Percentiles rank a stretch among this genome's conserved stretches.
Evolutionary conservation across 192 early-diverging fungal species (phyloP).

Genomic region (Backusella luteola): DNA sequence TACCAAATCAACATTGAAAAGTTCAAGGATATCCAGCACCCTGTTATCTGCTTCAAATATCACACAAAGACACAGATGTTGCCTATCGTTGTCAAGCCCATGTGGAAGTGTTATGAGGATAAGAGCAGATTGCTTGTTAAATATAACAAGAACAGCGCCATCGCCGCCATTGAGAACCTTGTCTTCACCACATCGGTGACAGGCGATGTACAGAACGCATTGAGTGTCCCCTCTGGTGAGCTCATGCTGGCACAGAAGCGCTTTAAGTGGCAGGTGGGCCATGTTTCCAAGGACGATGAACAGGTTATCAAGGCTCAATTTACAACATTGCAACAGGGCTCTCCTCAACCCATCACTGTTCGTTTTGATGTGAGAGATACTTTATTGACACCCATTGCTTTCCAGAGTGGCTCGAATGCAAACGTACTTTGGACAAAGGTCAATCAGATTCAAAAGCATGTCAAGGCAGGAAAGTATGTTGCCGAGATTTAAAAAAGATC

Average conservation of each 20-base stretch:
- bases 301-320: slow-evolving; percentile 47
- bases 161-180: slow-evolving; percentile 31
- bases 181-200: slow-evolving; percentile 49
- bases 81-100: slow-evolving; percentile 39
- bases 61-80: slow-evolving; percentile 13
- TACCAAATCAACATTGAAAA: slow-evolving; percentile 42
- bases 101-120: slow-evolving; percentile 55
- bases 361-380: slow-evolving; percentile 37
- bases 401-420: neutral
- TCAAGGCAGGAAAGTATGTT: slow-evolving; percentile 17
- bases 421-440: slow-evolving; percentile 1
- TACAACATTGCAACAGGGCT: slow-evolving; percentile 34
- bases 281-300: slow-evolving; percentile 27
- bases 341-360: slow-evolving; percentile 42
- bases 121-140: slow-evolving; percentile 46
- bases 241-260: slow-evolving; percentile 49
- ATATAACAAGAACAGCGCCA: slow-evolving; percentile 41
- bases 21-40: slow-evolving; percentile 15
- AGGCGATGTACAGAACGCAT: slow-evolving; percentile 43
- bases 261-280: slow-evolving; percentile 51
- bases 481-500: slow-evolving; percentile 7
- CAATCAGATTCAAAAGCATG: neutral
- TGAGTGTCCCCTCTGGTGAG: slow-evolving; percentile 47
- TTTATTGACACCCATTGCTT: slow-evolving; percentile 31
- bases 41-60: slow-evolving; percentile 27